Evolutionary conservation across 2,329 filamentous ascomycete genomes (phyloP), one percentile per base, ranked within the genome.

Genomic region (Pseudogymnoascus sp.): DNA sequence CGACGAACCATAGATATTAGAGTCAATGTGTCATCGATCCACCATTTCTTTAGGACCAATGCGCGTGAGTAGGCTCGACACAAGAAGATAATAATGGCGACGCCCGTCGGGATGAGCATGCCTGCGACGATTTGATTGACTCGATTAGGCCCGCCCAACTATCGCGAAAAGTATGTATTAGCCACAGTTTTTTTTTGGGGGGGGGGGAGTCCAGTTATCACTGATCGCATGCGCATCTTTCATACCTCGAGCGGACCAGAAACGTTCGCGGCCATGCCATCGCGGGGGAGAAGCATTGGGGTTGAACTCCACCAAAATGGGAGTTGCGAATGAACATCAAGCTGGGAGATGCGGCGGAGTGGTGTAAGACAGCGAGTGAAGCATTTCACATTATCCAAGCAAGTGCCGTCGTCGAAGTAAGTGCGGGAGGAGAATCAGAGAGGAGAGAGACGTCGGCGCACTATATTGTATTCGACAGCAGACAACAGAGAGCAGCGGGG

Each of bases 241-340:
- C 47, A 28, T 53, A 53, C 47, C 47, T 53, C 47, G 25, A 53
- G 23, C 47, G 47, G 47, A 50, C 21, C 44, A 11, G 44, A 23
- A 53, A 53, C 8, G 23, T 53, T 53, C 14, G 47, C n/a, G 47
- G 47, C 47, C 7, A 11, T n/a, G 23, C 14, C 47, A 31, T 53
- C 47, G 47, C 23, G 47, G 47, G 47, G 47, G 14, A 53, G 47
- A 31, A 53, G 47, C 47, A 53, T 53, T 31, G 14, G 47, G 47
- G 47, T 31, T 53, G 47, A 31, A 53, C 47, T 53, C 47, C 47
- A 31, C 47, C 47, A 28, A 53, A n/a, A 53, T 31, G 47, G 47
- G 47, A 53, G 47, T 53, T 53, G 10, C 14, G 47, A 53, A 53
- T 53, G 47, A 31, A 53, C 47, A 53, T 53, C 47, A 53, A 53